Conservation (phyloP, 805 yeast species). For the Naumovozyma castellii region DNA sequence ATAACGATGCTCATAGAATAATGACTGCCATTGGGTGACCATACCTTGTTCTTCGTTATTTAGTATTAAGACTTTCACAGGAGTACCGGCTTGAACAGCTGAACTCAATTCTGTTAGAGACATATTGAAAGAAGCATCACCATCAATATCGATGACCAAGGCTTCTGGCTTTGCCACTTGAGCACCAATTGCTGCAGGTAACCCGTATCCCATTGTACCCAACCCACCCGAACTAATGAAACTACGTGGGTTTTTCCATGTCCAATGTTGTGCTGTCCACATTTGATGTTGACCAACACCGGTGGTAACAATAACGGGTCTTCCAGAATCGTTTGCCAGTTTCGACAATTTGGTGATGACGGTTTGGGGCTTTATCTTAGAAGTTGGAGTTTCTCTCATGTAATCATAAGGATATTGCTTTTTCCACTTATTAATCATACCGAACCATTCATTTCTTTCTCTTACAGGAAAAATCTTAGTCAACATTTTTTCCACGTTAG, state of each 20-base stretch:
- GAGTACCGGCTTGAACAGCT: constrained; percentile 89
- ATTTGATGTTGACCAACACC: constrained; percentile 99
- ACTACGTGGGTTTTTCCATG: constrained; percentile 87
- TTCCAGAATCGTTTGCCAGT: constrained; percentile 46
- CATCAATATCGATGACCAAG: constrained; percentile 91
- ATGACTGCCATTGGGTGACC: constrained; percentile 99
- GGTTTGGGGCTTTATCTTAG: constrained; percentile 87
- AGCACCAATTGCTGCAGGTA: constrained; percentile 98
- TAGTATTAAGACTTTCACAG: constrained; percentile 78
- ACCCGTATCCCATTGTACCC: constrained; percentile 97
- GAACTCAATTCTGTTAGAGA: constrained; percentile 86
- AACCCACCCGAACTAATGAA: constrained; percentile 98
- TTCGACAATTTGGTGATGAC: constrained; percentile 69
- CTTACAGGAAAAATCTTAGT: constrained; percentile 59
- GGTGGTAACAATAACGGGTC: constrained; percentile 82
- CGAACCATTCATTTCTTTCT: constrained; percentile 74
- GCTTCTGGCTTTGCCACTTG: constrained; percentile 94
- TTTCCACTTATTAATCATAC: constrained; percentile 71
- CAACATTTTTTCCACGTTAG: constrained; percentile 60
- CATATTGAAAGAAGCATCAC: constrained; percentile 99
- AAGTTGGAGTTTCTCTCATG: constrained; percentile 68
- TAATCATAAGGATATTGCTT: constrained; percentile 77
- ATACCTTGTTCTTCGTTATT: constrained; percentile 99
- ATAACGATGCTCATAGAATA: constrained; percentile 93
- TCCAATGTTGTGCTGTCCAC: constrained; percentile 99